These are phyloP conservation scores for Xenoacremonium recifei DNA, from an alignment of 2,329 filamentous ascomycete species.

Conservation along the genomic window DNA sequence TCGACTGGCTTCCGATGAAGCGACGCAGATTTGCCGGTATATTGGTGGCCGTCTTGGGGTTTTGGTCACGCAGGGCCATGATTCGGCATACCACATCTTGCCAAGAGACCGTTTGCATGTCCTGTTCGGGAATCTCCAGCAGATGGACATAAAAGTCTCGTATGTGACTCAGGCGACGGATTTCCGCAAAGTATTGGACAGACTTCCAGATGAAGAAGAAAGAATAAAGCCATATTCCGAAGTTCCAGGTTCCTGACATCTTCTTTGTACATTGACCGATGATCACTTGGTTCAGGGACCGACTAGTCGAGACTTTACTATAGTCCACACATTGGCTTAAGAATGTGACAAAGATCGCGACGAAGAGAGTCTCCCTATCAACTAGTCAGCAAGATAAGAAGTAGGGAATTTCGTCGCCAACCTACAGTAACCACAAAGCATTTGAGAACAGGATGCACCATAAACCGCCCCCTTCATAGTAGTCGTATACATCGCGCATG, in stretches of 20 bases:
- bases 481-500: conserved; percentile 80
- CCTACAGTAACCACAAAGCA: conserved; percentile 70
- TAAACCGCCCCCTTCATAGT: conserved; percentile 79
- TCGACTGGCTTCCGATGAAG: conserved; percentile 80
- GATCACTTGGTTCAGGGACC: conserved; percentile 50
- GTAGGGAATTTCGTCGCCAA: conserved; percentile 6
- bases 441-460: conserved; percentile 79
- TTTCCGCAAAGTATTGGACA: conserved; percentile 70
- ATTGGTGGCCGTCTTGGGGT: conserved; percentile 71
- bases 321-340: conserved; percentile 86
- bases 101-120: conserved; percentile 95
- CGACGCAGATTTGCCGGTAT: conserved; percentile 50
- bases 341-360: conserved; percentile 79
- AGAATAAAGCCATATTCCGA: conserved; percentile 79
- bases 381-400: conserved; percentile 4
- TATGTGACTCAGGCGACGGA: conserved; percentile 71
- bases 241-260: conserved; percentile 74
- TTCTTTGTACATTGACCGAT: conserved; percentile 72
- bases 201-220: conserved; percentile 84
- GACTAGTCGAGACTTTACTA: conserved; percentile 65
- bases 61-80: conserved; percentile 80
- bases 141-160: conserved; percentile 84
- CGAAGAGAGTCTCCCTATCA: conserved; percentile 72
- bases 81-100: conserved; percentile 84
- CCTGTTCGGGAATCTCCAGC: conserved; percentile 75